These are phyloP conservation scores for Tranzscheliella williamsii DNA, from an alignment of 1,284 basidiomycete genomes.

Conservation along the genomic window DNA sequence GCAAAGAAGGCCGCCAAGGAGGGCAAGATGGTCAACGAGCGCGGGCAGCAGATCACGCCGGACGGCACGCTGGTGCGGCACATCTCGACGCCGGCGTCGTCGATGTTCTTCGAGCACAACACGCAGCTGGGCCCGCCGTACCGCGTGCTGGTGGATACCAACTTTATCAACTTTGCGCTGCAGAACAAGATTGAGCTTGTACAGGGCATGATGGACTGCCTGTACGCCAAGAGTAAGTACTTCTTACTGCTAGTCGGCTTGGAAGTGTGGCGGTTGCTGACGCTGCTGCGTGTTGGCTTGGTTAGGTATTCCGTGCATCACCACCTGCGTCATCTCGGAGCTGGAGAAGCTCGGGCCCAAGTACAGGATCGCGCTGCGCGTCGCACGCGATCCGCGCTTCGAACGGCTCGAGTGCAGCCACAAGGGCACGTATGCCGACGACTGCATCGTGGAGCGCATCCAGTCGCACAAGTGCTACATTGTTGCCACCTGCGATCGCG, in stretches of 20 bases:
- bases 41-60: conserved; percentile 13
- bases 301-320: conserved; percentile 93
- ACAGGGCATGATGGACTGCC: conserved; percentile 98
- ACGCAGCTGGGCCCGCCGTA: conserved; percentile 95
- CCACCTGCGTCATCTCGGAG: conserved; percentile 97
- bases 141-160: conserved; percentile 95
- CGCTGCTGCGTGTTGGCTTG: too few relatives aligned
- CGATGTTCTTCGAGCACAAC: conserved; percentile 94
- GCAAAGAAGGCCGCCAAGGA: conserved; percentile 22
- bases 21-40: conserved; percentile 5
- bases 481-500: conserved; percentile 96
- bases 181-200: conserved; percentile 98
- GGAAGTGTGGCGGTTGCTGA: too few relatives aligned
- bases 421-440: conserved; percentile 94
- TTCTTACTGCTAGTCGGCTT: background rate
- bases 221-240: conserved; percentile 93
- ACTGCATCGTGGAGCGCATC: conserved; percentile 94
- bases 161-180: conserved; percentile 98
- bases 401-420: conserved; percentile 91
- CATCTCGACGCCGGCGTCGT: conserved; percentile 67
- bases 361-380: conserved; percentile 91
- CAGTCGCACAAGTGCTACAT: conserved; percentile 94
- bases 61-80: conserved; percentile 41
- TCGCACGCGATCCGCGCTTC: conserved; percentile 95
- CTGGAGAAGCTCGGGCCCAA: conserved; percentile 95